Percentiles rank a stretch among this genome's conserved stretches.
These are phyloP conservation scores for Populus nigra DNA, from an alignment of 345 rosid genomes.

Conservation along the genomic window DNA sequence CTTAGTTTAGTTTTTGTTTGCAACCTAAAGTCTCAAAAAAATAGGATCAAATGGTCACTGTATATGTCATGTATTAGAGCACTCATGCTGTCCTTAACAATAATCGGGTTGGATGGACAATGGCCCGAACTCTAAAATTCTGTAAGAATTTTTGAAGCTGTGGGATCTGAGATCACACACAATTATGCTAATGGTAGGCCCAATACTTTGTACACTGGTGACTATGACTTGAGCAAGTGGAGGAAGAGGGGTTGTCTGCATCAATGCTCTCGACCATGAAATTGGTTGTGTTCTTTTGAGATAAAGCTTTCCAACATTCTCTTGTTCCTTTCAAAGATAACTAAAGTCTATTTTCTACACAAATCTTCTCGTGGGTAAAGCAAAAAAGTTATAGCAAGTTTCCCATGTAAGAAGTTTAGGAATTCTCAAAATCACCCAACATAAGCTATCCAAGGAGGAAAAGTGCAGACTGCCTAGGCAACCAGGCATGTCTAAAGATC, in stretches of 20 bases:
- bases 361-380: neutral
- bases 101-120: neutral
- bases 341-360: neutral
- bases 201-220: conserved; percentile 8
- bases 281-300: neutral
- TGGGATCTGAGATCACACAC: neutral
- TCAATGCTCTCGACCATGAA: neutral
- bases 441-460: neutral
- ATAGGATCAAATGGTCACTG: neutral
- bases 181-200: conserved; percentile 14
- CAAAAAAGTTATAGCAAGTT: neutral
- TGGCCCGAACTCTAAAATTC: neutral
- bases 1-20: no score
- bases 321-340: neutral
- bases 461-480: neutral
- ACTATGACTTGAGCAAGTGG: conserved; percentile 14
- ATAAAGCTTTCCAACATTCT: neutral
- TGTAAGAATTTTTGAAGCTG: neutral
- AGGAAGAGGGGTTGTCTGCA: neutral
- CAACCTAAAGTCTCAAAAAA: neutral
- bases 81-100: neutral
- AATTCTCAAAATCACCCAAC: neutral
- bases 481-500: neutral
- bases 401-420: neutral
- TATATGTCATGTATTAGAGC: neutral